Conservation (phyloP, 768 basidiomycete genomes). For the Antrodiella citrinella region DNA sequence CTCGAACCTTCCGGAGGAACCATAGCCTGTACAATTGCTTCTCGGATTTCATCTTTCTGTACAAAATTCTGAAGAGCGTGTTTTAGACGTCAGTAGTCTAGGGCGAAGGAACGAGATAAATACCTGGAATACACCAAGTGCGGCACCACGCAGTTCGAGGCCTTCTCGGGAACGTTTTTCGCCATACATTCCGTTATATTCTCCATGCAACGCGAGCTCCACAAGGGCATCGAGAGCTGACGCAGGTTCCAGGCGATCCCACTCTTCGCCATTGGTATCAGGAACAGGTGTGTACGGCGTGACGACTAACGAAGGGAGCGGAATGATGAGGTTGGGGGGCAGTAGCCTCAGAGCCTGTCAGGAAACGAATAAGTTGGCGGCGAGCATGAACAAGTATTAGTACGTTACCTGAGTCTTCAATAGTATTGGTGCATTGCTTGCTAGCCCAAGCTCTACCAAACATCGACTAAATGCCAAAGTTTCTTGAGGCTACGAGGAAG, state of each 20-base stretch:
- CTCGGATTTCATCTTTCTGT: constrained; percentile 59
- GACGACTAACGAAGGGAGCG: constrained; percentile 57
- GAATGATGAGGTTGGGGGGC: constrained; percentile 47
- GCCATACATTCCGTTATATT: constrained; percentile 61
- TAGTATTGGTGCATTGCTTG: constrained; percentile 86
- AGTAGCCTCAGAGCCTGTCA: constrained; percentile 49
- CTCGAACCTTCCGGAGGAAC: constrained; percentile 47
- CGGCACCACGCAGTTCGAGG: constrained; percentile 69
- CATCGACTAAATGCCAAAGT: constrained; percentile 57
- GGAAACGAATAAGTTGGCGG: constrained; percentile 26
- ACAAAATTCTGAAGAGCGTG: constrained; percentile 74
- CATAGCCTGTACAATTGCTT: constrained; percentile 68
- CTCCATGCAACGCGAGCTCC: constrained; percentile 78
- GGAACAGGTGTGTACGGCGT: constrained; percentile 73
- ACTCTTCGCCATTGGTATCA: constrained; percentile 84
- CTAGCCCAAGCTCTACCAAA: constrained; percentile 79
- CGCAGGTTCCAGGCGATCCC: constrained; percentile 78
- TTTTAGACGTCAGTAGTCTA: constrained; percentile 2
- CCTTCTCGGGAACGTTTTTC: constrained; percentile 55
- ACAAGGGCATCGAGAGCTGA: constrained; percentile 80
- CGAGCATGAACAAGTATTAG: too few species aligned
- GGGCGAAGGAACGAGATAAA: too few species aligned
- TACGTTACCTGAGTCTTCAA: constrained; percentile 89
- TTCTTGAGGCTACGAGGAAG: constrained; percentile 43
- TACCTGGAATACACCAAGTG: constrained; percentile 81